Evolutionary conservation across 805 yeast species (phyloP).

Genomic region (Ogataea pini): DNA sequence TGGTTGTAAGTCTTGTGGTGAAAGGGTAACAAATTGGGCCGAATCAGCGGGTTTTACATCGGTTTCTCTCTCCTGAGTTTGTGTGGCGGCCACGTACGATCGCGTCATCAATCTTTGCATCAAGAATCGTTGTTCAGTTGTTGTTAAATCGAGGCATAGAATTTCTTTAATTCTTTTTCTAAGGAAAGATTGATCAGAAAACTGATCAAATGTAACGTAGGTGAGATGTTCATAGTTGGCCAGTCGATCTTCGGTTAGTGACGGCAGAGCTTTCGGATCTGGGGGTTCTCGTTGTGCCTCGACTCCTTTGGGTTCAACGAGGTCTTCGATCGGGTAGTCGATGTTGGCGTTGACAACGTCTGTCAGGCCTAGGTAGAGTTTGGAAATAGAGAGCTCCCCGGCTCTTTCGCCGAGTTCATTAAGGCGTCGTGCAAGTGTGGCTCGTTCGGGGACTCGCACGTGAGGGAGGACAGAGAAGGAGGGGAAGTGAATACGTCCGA

Average conservation of each 20-base stretch:
- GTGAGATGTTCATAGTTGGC: conserved; percentile 32
- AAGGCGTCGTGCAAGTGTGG: background rate
- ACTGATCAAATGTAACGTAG: conserved; percentile 34
- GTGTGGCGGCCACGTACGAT: conserved; percentile 47
- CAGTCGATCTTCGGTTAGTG: conserved; percentile 12
- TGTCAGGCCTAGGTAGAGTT: conserved; percentile 33
- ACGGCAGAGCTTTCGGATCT: background rate
- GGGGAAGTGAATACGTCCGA: conserved; percentile 43
- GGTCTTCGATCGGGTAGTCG: conserved; percentile 52
- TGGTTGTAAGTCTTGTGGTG: conserved; percentile 49
- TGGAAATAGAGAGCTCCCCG: conserved; percentile 10
- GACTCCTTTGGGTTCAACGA: conserved; percentile 23
- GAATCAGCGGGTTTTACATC: background rate
- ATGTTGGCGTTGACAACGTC: conserved; percentile 48
- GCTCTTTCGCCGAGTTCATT: conserved; percentile 21
- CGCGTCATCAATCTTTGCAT: conserved; percentile 72
- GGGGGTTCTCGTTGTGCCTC: conserved; percentile 17
- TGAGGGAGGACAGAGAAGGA: conserved; percentile 29
- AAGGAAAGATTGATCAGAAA: conserved; percentile 38
- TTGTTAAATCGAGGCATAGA: conserved; percentile 40
- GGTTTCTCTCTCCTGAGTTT: background rate
- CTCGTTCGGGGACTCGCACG: conserved; percentile 20
- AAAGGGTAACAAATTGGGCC: conserved; percentile 39
- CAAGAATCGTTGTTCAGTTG: conserved; percentile 47
- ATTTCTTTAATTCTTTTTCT: conserved; percentile 52